Conservation (phyloP, 768 basidiomycete genomes). For the Gloeostereum incarnatum region DNA sequence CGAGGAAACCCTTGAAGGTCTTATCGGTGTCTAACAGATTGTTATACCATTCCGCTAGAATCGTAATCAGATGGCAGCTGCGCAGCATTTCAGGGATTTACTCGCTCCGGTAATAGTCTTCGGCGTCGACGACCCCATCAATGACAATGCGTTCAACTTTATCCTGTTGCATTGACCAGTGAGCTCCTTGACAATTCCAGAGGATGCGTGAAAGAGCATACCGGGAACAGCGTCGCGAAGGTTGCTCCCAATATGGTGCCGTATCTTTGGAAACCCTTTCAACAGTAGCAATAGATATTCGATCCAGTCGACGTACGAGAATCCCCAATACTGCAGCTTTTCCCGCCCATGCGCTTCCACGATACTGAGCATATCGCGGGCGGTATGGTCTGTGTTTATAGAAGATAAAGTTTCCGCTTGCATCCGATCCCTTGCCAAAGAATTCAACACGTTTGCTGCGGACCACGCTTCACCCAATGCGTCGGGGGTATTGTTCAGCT, state of each 20-base stretch:
- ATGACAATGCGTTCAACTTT: conserved; percentile 8
- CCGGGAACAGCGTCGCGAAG: conserved; percentile 24
- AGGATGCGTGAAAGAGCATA: not conserved
- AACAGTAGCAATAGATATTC: not conserved
- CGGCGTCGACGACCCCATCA: conserved; percentile 16
- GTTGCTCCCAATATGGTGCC: conserved; percentile 18
- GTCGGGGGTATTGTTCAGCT: not conserved
- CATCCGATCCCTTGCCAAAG: conserved; percentile 8
- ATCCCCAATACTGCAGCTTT: conserved; percentile 22
- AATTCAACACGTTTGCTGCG: not conserved
- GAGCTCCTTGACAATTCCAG: not conserved
- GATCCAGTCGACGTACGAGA: conserved; percentile 12
- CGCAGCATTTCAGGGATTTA: not conserved
- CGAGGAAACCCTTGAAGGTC: conserved; percentile 14
- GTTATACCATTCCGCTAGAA: conserved; percentile 9
- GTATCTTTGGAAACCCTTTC: not conserved
- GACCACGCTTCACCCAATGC: no score
- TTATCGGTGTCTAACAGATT: conserved; percentile 15
- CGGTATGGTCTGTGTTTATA: conserved; percentile 26
- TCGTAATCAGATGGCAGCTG: not conserved
- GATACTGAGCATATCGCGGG: conserved; percentile 26
- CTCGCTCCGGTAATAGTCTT: conserved; percentile 13
- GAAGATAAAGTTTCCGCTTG: conserved; percentile 17
- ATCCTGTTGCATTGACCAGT: conserved; percentile 5
- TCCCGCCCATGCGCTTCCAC: conserved; percentile 18